Conservation (phyloP, 495 filamentous ascomycete genomes). For the Aspergillus mulundensis region DNA sequence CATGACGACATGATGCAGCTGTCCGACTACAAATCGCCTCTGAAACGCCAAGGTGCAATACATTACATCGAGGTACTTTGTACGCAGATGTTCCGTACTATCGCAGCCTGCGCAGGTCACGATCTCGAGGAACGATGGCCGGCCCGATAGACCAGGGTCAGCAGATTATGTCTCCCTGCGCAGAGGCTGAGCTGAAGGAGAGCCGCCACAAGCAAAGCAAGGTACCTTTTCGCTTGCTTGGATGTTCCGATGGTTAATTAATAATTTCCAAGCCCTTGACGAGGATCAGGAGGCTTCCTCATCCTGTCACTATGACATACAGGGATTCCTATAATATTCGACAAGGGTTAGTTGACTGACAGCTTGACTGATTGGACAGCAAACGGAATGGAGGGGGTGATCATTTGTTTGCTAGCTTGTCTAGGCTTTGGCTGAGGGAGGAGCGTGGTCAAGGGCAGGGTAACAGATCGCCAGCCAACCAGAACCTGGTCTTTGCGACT, state of each 20-base stretch:
- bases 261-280: constrained; percentile 4
- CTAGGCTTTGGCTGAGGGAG: not conserved
- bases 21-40: not conserved
- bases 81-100: not conserved
- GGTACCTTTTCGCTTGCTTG: not conserved
- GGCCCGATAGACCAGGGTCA: not conserved
- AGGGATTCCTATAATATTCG: not conserved
- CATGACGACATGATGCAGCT: not conserved
- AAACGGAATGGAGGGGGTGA: not conserved
- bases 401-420: constrained; percentile 2
- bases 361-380: not conserved
- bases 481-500: not conserved
- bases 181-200: not conserved
- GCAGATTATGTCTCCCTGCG: not conserved
- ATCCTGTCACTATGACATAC: constrained; percentile 4
- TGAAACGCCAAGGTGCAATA: not conserved
- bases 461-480: constrained; percentile 6
- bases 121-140: not conserved
- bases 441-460: constrained; percentile 9
- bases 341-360: not conserved
- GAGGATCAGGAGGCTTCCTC: not conserved
- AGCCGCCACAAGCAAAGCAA: not conserved
- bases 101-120: too few species aligned
- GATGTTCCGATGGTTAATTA: not conserved
- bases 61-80: not conserved